Base-by-base conservation (phyloP, 805 yeast species). In the Tetrapisispora taiwanensis region DNA sequence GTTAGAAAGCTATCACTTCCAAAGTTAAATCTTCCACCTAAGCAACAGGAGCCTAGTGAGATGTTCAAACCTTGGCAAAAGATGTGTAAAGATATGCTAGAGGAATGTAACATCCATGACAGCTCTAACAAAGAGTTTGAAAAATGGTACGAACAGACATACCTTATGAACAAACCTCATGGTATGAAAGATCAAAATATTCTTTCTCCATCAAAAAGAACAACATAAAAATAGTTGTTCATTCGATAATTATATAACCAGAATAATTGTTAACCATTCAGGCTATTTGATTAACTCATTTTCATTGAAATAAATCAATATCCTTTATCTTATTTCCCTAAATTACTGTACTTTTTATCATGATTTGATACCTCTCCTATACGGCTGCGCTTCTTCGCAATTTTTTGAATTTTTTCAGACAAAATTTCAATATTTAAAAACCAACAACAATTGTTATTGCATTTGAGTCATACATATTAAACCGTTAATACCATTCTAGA, bases 1-100 rank as follows among this genome's bases (percentile, higher is more conserved):
- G 6, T 44, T 2, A 15, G 7, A 1, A 43, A 28, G 28, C n/a
- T 43, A 12, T 17, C 42, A 19, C 13, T 32, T 27, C 28, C 36
- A 13, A 24, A 15, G 9, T 12, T 39, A 5, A 17, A 32, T 12
- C 15, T 39, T 15, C 39, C 39, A n/a, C 17, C 36, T 10, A 15
- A 22, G 14, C 38, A 34, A 41, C 41, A 30, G 17, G 14, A 53
- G 1, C 40, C 50, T 9, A 38, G 44, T 8, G 56, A 57, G 15
- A 54, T 55, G 49, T 51, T 61, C 30, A 46, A 44, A 7, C 58
- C 62, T 9, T 61, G 66, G 66, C 42, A 52, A 17, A 34, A 48
- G 3, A 58, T 59, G 41, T 50, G 58, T 30, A 53, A 54, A 10
- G 40, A 48, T 7, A 30, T 52, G 14, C 39, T 46, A n/a, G 36